These are phyloP conservation scores for Eleusine indica DNA, from an alignment of 176 grass and related monocot species.

Conservation along the genomic window DNA sequence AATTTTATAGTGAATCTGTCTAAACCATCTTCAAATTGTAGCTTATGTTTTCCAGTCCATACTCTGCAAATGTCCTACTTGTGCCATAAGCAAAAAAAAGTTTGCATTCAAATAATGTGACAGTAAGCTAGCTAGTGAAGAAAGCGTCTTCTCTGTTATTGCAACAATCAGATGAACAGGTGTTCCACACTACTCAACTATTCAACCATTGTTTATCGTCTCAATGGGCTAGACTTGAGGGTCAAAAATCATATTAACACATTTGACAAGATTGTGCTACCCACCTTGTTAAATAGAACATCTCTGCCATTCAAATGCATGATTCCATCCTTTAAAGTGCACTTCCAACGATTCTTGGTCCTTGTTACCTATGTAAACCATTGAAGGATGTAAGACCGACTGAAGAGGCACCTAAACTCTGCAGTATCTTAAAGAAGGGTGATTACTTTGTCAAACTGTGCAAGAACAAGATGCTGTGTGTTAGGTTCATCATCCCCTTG, in stretches of 20 bases:
- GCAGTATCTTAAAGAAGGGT: constrained; percentile 23
- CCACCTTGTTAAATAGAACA: constrained; percentile 84
- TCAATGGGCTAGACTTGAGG: background rate
- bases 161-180: background rate
- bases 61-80: background rate
- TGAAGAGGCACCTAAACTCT: background rate
- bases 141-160: background rate
- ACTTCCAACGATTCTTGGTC: constrained; percentile 89
- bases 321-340: constrained; percentile 82
- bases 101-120: background rate
- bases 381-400: constrained; percentile 26
- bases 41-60: background rate
- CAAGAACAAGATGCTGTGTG: constrained; percentile 76
- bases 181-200: background rate
- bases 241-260: background rate
- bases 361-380: constrained; percentile 61
- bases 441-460: constrained; percentile 82
- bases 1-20: background rate
- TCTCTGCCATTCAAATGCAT: constrained; percentile 80
- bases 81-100: background rate
- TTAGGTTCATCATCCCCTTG: constrained; percentile 70
- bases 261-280: constrained; percentile 16
- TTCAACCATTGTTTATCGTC: background rate
- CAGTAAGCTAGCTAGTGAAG: background rate
- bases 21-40: background rate